Evolutionary conservation across 2,329 filamentous ascomycete genomes (phyloP).

Genomic region (Coniochaeta pulveracea): DNA sequence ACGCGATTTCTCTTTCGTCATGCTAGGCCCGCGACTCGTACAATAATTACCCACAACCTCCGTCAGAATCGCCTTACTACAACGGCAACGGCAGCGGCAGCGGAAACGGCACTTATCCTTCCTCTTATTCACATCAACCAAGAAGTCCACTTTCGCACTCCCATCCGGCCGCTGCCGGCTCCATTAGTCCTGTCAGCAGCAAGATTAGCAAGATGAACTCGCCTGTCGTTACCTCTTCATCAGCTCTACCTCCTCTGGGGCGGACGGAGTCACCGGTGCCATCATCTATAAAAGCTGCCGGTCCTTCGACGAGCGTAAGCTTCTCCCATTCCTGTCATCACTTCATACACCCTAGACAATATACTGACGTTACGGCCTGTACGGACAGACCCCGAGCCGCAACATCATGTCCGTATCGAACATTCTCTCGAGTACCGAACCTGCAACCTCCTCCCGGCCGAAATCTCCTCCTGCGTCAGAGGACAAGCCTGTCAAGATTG

Average conservation of each 20-base stretch:
- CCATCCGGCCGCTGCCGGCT: constrained; percentile 25
- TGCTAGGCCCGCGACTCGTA: constrained; percentile 39
- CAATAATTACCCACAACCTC: constrained; percentile 28
- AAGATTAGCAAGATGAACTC: constrained; percentile 32
- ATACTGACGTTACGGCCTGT: too few species aligned
- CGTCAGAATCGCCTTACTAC: constrained; percentile 34
- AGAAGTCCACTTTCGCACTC: constrained; percentile 39
- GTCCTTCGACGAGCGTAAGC: constrained; percentile 25
- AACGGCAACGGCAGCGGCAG: too few species aligned
- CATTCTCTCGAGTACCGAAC: constrained; percentile 73
- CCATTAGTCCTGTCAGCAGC: constrained; percentile 30
- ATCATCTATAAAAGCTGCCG: constrained; percentile 24
- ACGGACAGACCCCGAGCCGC: constrained; percentile 64
- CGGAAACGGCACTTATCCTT: constrained; percentile 31
- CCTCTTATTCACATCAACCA: constrained; percentile 32
- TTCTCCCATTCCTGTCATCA: constrained; percentile 5
- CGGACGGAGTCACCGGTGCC: constrained; percentile 28
- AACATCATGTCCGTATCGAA: constrained; percentile 94
- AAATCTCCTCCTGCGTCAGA: constrained; percentile 4
- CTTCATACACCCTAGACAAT: too few species aligned
- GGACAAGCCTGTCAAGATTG: constrained; percentile 21
- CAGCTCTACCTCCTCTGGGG: constrained; percentile 20
- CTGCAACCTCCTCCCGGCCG: constrained; percentile 37
- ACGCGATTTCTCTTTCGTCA: constrained; percentile 6
- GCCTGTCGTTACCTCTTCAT: constrained; percentile 26